Conservation (phyloP, 106 monocot species). For the Acorus gramineus region DNA sequence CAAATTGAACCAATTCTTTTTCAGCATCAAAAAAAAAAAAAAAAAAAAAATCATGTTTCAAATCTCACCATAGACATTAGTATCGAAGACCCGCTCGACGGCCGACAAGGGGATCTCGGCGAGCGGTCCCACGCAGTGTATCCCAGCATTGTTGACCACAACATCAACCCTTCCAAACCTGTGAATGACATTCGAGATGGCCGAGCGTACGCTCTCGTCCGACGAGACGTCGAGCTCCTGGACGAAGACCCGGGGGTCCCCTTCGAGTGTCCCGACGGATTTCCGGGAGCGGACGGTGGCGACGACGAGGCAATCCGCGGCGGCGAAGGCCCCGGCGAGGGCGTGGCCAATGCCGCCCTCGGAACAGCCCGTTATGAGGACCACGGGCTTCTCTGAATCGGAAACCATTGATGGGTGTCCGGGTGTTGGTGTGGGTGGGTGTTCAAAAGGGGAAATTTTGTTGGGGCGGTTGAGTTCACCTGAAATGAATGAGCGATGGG, state of each 20-base stretch:
- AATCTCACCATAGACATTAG: constrained; percentile 69
- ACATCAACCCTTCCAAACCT: constrained; percentile 76
- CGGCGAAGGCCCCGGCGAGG: constrained; percentile 62
- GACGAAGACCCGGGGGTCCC: constrained; percentile 40
- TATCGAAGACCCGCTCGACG: constrained; percentile 44
- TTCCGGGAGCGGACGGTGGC: constrained; percentile 61
- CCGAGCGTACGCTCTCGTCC: constrained; percentile 40
- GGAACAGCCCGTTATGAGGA: constrained; percentile 84
- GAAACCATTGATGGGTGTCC: no score
- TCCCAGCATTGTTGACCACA: constrained; percentile 85
- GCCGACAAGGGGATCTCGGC: constrained; percentile 65
- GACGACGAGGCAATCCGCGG: constrained; percentile 48
- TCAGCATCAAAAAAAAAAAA: background rate
- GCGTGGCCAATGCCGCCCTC: constrained; percentile 84
- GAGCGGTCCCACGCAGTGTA: constrained; percentile 75
- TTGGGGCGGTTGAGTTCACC: no score
- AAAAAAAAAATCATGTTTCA: background rate
- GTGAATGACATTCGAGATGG: constrained; percentile 29
- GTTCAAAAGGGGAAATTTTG: no score
- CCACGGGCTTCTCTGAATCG: constrained; percentile 28
- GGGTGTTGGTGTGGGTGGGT: no score
- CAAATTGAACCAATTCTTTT: no score
- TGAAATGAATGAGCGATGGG: no score
- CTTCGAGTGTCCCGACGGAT: constrained; percentile 56
- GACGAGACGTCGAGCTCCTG: constrained; percentile 62